Conservation (phyloP, 73 alveolate genomes). For the Diophrys sp. region DNA sequence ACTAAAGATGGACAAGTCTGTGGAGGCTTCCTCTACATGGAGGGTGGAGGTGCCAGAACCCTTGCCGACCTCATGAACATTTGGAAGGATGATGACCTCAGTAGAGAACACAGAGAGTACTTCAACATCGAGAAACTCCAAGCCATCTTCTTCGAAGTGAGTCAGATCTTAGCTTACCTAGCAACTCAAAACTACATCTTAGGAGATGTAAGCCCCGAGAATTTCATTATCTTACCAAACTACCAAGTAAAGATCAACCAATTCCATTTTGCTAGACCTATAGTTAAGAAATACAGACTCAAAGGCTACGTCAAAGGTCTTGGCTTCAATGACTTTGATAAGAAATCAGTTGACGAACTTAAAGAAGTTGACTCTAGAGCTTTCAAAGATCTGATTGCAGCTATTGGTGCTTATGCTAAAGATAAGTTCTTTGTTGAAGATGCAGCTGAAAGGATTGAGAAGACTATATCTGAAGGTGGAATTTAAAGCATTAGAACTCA, state of each 20-base stretch:
- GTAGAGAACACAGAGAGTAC: not conserved
- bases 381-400: not conserved
- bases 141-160: not conserved
- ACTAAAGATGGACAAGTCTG: not conserved
- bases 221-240: not conserved
- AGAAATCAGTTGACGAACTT: not conserved
- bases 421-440: not conserved
- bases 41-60: not conserved
- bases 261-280: not conserved
- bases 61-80: not conserved
- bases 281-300: not conserved
- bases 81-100: not conserved
- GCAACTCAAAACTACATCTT: not conserved
- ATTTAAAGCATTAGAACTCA: not conserved
- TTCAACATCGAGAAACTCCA: not conserved
- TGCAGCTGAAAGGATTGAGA: not conserved
- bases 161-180: not conserved
- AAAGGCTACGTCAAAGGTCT: not conserved
- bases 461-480: not conserved
- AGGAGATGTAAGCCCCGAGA: not conserved
- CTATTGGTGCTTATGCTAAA: not conserved
- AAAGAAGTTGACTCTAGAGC: not conserved
- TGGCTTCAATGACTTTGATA: not conserved
- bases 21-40: not conserved
- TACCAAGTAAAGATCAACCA: not conserved